Base-by-base conservation (phyloP, 192 early-diverging fungal species). In the Chytriomyces sp. region DNA sequence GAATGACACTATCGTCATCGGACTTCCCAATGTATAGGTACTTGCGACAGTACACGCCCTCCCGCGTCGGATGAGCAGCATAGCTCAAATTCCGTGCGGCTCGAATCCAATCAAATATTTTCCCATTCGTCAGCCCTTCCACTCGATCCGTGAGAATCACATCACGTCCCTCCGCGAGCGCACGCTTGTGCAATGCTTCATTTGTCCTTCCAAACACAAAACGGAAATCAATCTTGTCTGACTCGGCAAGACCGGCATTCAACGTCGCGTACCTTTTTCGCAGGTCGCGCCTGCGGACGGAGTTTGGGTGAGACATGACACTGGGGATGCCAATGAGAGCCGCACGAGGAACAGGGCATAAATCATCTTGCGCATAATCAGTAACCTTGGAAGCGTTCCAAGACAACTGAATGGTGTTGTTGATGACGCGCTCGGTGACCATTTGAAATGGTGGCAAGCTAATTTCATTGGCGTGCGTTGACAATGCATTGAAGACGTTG, bases 11-110 rank as follows among this genome's bases (percentile, higher is more conserved):
- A 37, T 61, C 59, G 25, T 32, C 33, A 37, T 61, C 59, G 2
- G 59, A 7, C 33, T 61, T 61, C 19, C 59, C 59, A 10, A 61
- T 36, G 59, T 61, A 61, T 25, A 7, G 28, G 37, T 36, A 61
- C 17, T 36, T 28, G 14, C 14, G 30, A 25, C 59, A 61, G 19
- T 37, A 61, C 33, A 17, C 25, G n/a, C 34, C 26, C 12, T n/a
- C 22, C 12, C 19, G 19, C 7, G 12, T 28, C n/a, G 59, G 33
- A 61, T 61, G 59, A 14, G 14, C 17, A 3, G 7, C 12, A 37
- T 61, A 61, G 1, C 32, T 17, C 59, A 36, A 37, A 14, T 36
- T 36, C n/a, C 59, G 32, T 7, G 59, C 34, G 12, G n/a, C n/a
- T 25, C 25, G 59, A 25, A 61, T 37, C 59, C 59, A 61, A 37